These are phyloP conservation scores for Termitomyces sp. DNA, from an alignment of 768 basidiomycete genomes.

Conservation along the genomic window DNA sequence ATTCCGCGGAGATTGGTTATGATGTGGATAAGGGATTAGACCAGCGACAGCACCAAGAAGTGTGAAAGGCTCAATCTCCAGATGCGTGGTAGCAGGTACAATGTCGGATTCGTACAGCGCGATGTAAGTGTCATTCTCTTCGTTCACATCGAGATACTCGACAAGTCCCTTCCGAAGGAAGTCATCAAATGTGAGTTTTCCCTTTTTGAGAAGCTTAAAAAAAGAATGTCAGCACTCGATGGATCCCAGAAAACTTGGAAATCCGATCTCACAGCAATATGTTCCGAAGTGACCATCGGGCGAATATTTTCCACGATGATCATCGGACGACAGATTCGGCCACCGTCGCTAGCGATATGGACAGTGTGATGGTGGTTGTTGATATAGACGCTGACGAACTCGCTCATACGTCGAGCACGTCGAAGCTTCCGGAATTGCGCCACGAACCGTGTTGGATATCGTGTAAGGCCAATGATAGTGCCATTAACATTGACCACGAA, in stretches of 20 bases:
- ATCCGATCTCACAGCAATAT: slow-evolving; percentile 61
- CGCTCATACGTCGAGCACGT: slow-evolving; percentile 87
- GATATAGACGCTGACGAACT: slow-evolving; percentile 95
- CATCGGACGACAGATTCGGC: slow-evolving; percentile 95
- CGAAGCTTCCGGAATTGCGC: slow-evolving; percentile 88
- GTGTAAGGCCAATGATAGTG: slow-evolving; percentile 89
- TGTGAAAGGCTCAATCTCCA: slow-evolving; percentile 99
- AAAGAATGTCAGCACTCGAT: background rate
- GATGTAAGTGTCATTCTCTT: slow-evolving; percentile 97
- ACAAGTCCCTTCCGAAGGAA: slow-evolving; percentile 91
- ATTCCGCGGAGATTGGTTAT: slow-evolving; percentile 98
- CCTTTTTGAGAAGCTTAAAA: slow-evolving; percentile 74
- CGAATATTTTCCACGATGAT: slow-evolving; percentile 89
- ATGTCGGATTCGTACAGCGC: slow-evolving; percentile 93
- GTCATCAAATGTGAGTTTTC: slow-evolving; percentile 83
- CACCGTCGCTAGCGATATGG: slow-evolving; percentile 96
- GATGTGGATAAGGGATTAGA: slow-evolving; percentile 98
- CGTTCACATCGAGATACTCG: slow-evolving; percentile 98
- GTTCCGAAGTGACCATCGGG: slow-evolving; percentile 75
- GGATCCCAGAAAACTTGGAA: slow-evolving; percentile 9
- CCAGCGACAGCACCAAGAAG: slow-evolving; percentile 97
- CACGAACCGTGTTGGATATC: slow-evolving; percentile 83
- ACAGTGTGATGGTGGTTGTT: slow-evolving; percentile 94
- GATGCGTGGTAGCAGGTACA: slow-evolving; percentile 80
- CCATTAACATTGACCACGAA: slow-evolving; percentile 98